Evolutionary conservation across 495 filamentous ascomycete genomes (phyloP).

Genomic region (Penicillium cosmopolitanum): DNA sequence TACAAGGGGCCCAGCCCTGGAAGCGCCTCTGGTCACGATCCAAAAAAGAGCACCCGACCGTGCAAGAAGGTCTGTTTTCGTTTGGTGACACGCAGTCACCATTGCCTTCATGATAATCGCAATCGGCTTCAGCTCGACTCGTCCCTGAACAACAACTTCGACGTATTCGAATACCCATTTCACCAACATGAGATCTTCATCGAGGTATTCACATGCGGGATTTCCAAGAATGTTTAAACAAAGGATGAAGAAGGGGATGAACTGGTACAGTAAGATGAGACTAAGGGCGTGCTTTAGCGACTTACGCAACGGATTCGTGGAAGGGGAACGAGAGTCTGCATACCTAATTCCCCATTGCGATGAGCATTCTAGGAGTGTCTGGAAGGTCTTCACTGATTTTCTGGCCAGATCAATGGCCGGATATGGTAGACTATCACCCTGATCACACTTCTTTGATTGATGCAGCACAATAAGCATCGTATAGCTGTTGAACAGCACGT

Average conservation of each 20-base stretch:
- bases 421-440: conserved; percentile 3
- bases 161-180: conserved; percentile 15
- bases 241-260: conserved; percentile 21
- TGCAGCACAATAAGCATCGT: conserved; percentile 26
- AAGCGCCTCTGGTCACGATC: too few species aligned
- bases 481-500: conserved; percentile 25
- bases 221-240: conserved; percentile 16
- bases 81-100: conserved; percentile 3
- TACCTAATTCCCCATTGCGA: too few species aligned
- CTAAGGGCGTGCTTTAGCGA: conserved; percentile 2
- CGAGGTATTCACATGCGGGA: conserved; percentile 1
- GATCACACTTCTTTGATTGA: conserved; percentile 20
- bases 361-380: not conserved
- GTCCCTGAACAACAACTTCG: conserved; percentile 9
- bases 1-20: too few species aligned
- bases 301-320: not conserved
- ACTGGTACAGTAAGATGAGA: conserved; percentile 20
- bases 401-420: not conserved
- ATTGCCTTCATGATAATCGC: conserved; percentile 14
- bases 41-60: too few species aligned
- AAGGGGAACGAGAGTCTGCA: too few species aligned
- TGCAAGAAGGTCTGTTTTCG: too few species aligned
- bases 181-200: conserved; percentile 12
- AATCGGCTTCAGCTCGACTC: conserved; percentile 12
- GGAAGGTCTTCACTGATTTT: not conserved